Evolutionary conservation across 495 filamentous ascomycete genomes (phyloP).

Genomic region (Neurospora sp.): DNA sequence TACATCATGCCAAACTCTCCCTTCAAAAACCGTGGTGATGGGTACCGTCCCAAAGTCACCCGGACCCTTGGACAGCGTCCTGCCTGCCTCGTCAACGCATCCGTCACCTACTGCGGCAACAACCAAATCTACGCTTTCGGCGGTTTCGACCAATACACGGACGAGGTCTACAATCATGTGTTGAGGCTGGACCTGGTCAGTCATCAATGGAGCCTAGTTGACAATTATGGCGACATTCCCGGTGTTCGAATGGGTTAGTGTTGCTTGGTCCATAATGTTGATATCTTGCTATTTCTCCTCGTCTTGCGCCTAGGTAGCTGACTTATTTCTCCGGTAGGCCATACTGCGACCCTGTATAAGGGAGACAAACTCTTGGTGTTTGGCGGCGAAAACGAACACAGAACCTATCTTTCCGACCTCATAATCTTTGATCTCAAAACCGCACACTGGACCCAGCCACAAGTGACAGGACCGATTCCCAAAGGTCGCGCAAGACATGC

Average conservation of each 20-base stretch:
- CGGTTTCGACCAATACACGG: conserved; percentile 97
- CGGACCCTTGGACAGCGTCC: conserved; percentile 78
- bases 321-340: conserved; percentile 45
- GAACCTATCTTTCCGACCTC: conserved; percentile 88
- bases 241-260: conserved; percentile 89
- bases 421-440: conserved; percentile 92
- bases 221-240: conserved; percentile 97
- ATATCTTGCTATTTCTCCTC: neutral
- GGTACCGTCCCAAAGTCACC: conserved; percentile 71
- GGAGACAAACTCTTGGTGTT: conserved; percentile 92
- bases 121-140: conserved; percentile 97
- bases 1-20: conserved; percentile 81
- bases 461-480: conserved; percentile 71
- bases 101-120: conserved; percentile 91
- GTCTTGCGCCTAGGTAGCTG: neutral
- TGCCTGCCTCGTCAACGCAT: conserved; percentile 93
- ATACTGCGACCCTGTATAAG: conserved; percentile 91
- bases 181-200: conserved; percentile 74
- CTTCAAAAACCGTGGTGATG: conserved; percentile 52
- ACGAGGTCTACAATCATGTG: conserved; percentile 99
- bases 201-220: conserved; percentile 87
- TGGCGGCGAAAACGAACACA: conserved; percentile 94
- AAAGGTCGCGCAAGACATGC: conserved; percentile 88
- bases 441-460: conserved; percentile 86
- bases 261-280: neutral